Percentiles rank a stretch among this genome's conserved stretches.
These are phyloP conservation scores for Zygnema circumcarinatum DNA, from an alignment of 139 green algal genomes.

Conservation along the genomic window DNA sequence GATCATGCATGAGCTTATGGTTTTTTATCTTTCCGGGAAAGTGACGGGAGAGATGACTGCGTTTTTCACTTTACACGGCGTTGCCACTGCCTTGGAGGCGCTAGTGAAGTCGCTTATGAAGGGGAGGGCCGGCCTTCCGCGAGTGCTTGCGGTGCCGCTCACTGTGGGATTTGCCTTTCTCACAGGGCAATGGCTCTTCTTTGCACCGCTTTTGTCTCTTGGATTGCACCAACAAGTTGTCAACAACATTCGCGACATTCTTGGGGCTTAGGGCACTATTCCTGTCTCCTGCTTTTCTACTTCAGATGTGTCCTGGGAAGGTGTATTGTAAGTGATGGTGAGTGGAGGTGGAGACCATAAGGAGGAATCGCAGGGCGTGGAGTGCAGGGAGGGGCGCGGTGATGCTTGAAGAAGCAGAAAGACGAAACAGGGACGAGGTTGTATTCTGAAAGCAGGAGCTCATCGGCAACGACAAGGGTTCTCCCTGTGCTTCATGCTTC, in stretches of 20 bases:
- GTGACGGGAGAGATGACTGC: slow-evolving; percentile 49
- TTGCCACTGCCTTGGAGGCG: slow-evolving; percentile 21
- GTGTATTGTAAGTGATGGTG: no score
- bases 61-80: slow-evolving; percentile 47
- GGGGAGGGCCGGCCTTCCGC: background rate
- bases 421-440: no score
- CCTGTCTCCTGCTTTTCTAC: no score
- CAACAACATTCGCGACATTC: background rate
- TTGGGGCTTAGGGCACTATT: background rate
- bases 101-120: background rate
- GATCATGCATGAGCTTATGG: slow-evolving; percentile 45
- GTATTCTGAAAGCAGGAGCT: no score
- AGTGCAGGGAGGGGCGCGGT: no score
- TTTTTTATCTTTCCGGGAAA: slow-evolving; percentile 33
- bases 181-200: slow-evolving; percentile 8
- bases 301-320: no score
- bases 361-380: no score
- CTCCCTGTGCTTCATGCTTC: no score
- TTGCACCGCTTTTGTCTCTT: background rate
- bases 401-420: no score
- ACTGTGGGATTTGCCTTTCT: slow-evolving; percentile 8
- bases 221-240: background rate
- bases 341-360: no score
- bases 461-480: no score
- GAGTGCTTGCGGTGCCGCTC: background rate